A percentile compares a stretch with the other conserved stretches of the same genome.
These are phyloP conservation scores for Paracamarosporium sp. DNA, from an alignment of 2,329 filamentous ascomycete genomes.

Conservation along the genomic window DNA sequence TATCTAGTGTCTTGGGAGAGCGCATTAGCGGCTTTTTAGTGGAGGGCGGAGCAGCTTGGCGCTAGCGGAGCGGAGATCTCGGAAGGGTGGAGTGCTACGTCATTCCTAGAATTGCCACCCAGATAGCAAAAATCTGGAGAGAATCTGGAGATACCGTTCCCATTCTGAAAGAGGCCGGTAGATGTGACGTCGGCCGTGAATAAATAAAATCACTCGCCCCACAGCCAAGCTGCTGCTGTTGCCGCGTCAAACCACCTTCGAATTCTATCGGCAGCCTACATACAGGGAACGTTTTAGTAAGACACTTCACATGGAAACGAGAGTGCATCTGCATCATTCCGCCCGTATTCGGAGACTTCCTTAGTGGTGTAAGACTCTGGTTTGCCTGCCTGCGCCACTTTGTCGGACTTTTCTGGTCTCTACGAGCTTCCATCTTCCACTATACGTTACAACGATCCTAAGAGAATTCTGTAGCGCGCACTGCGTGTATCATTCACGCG, in stretches of 20 bases:
- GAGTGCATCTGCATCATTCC: neutral
- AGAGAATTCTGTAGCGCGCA: no score
- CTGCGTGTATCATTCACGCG: no score
- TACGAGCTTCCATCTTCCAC: no score
- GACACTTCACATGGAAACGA: neutral
- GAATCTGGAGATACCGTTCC: neutral
- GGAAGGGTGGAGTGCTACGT: neutral
- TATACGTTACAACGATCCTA: no score
- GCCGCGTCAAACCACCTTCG: neutral
- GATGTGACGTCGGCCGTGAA: neutral
- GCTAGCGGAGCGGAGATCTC: conserved; percentile 5
- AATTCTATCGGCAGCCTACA: neutral
- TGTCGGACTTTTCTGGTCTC: no score
- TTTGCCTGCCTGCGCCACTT: neutral
- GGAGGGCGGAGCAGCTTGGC: conserved; percentile 9
- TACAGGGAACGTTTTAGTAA: neutral
- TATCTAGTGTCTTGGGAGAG: neutral
- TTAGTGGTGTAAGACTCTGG: neutral
- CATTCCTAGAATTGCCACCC: neutral
- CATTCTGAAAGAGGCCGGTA: neutral
- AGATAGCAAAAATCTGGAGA: neutral
- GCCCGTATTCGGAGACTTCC: neutral
- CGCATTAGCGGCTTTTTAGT: neutral
- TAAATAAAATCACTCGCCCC: neutral
- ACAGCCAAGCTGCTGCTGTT: neutral